Conservation (phyloP, 1,284 basidiomycete species). For the Volvariella surrecta region DNA sequence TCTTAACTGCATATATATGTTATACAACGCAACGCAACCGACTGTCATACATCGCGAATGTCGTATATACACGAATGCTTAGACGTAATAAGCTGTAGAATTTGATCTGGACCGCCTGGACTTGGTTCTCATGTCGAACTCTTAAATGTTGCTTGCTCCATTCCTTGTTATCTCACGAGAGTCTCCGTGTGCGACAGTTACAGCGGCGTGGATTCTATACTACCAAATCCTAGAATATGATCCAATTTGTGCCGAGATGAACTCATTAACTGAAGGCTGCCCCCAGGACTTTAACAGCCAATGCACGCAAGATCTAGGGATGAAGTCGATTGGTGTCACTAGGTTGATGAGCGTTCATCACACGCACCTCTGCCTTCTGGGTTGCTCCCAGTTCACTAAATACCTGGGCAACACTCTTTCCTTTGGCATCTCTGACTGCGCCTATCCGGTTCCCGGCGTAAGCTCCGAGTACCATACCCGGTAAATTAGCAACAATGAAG, state of each 20-base stretch:
- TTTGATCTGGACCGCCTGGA: too few relatives aligned
- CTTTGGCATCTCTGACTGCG: constrained; percentile 87
- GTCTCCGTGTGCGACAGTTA: too few relatives aligned
- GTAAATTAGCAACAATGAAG: constrained; percentile 84
- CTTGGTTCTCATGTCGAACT: too few relatives aligned
- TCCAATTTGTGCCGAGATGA: neutral
- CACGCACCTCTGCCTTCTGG: constrained; percentile 81
- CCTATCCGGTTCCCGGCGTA: constrained; percentile 83
- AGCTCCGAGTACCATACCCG: constrained; percentile 72
- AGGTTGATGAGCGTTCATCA: constrained; percentile 1
- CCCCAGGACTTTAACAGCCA: constrained; percentile 88
- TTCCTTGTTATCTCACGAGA: too few relatives aligned
- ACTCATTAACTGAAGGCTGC: constrained; percentile 33
- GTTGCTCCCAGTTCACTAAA: constrained; percentile 71
- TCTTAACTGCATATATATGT: too few relatives aligned
- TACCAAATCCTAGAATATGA: too few relatives aligned
- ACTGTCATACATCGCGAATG: neutral
- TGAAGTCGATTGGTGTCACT: constrained; percentile 8
- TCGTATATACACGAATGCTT: neutral
- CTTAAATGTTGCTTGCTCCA: too few relatives aligned
- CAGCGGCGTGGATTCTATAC: too few relatives aligned
- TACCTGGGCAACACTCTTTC: constrained; percentile 86
- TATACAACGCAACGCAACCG: neutral
- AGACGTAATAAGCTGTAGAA: neutral
- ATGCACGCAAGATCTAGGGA: constrained; percentile 71